Percentiles rank a stretch among this genome's conserved stretches.
These are phyloP conservation scores for Leucocoprinus birnbaumii DNA, from an alignment of 768 basidiomycete genomes.

Conservation along the genomic window DNA sequence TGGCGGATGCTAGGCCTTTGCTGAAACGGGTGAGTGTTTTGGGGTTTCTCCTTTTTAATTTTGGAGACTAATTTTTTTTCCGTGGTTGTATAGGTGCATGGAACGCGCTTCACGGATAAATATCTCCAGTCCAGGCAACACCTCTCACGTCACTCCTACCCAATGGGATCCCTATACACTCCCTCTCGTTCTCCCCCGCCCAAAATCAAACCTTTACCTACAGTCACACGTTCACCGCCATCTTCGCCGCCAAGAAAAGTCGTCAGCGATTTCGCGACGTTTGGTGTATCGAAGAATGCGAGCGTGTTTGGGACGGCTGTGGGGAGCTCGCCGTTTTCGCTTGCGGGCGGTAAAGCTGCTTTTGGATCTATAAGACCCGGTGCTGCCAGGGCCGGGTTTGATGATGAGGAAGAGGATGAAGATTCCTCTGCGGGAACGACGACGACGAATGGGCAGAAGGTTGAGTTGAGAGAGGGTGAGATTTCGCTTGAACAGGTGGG, in stretches of 20 bases:
- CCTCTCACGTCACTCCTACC: constrained; percentile 50
- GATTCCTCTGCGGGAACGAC: constrained; percentile 30
- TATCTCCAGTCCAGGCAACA: constrained; percentile 77
- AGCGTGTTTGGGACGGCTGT: constrained; percentile 87
- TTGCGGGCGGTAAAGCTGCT: constrained; percentile 78
- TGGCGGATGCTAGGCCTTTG: constrained; percentile 71
- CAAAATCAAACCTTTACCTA: constrained; percentile 32
- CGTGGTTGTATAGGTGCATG: constrained; percentile 61
- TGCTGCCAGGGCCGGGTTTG: constrained; percentile 31
- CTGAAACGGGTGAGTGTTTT: constrained; percentile 66
- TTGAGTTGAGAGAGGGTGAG: constrained; percentile 77
- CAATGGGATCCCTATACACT: constrained; percentile 42
- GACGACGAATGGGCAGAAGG: constrained; percentile 55
- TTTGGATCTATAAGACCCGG: constrained; percentile 72
- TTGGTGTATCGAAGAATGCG: constrained; percentile 68
- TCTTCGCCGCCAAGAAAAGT: constrained; percentile 84
- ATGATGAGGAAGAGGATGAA: constrained; percentile 76
- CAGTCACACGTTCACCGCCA: constrained; percentile 21
- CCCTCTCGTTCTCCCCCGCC: constrained; percentile 38
- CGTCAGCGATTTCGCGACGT: constrained; percentile 84
- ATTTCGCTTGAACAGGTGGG: constrained; percentile 92
- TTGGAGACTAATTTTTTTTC: background rate
- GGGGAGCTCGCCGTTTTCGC: constrained; percentile 73
- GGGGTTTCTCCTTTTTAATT: background rate
- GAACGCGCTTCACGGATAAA: constrained; percentile 97